Base-by-base conservation (phyloP, 768 basidiomycete species). In the Termitomyces titanicus region DNA sequence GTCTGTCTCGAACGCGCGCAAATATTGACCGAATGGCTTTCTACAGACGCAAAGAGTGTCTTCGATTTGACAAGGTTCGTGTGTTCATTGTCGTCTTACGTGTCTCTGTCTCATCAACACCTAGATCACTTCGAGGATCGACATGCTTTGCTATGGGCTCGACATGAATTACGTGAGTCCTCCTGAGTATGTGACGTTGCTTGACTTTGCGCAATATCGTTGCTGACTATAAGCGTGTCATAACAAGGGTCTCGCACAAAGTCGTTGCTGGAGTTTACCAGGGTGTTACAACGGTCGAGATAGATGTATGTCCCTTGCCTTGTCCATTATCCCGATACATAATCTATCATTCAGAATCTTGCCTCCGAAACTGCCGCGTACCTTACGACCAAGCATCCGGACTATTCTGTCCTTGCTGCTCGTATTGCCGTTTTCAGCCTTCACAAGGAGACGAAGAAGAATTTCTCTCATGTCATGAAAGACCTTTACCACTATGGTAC, bases 381-480 rank as follows among this genome's bases (percentile, higher is more conserved):
- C 70, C 85, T 98, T 58, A 98, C 96, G 4, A 98, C 96, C 27
- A 93, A 92, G 61, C 93, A 95, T 66, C 94, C 95, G 10, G 96
- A 99, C 69, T 99, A 99, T 64, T 96, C 96, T 31, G 86, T 98
- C 59, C 92, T 99, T 59, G 96, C 96, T 8, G 96, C 96, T 20
- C 93, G 96, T 56, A 98, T 99, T 51, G 96, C 97, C 52, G 93
- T 99, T 65, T 97, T 95, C 46, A 99, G 98, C 69, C 76, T 98
- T 12, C 97, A 99, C 82, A 98, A 99, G 67, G 95, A 99, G 75
- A 98, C 97, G 20, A 97, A 94, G 77, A 98, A 98, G 79, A 90
- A 75, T 62, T 98, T 99, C 70, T 94, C 93, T 1, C 81, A 86
- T 56, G 95, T 99, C 59, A 80, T 99, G 65, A 84, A 83, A 56